A percentile compares a stretch with the other conserved stretches of the same genome.
Conservation (phyloP, 75 land plant species). For the Pinus albicaulis region DNA sequence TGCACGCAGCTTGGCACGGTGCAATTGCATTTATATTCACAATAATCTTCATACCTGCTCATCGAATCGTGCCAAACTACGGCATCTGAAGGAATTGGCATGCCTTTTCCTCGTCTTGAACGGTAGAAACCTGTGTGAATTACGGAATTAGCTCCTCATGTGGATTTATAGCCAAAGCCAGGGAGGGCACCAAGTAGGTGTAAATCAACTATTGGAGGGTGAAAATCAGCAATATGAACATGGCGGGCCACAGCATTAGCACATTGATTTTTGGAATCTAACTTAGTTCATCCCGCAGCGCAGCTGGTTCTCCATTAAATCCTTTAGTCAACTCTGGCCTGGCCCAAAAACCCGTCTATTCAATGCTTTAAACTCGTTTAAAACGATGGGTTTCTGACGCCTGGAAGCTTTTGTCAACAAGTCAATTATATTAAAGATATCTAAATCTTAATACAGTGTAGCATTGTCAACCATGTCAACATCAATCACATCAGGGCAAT, state of each 20-base stretch:
- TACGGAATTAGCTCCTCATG: background rate
- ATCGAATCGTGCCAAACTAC: slow-evolving; percentile 8
- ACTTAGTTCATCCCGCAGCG: background rate
- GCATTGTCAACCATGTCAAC: too few relatives aligned
- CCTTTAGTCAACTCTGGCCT: background rate
- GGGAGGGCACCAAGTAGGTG: background rate
- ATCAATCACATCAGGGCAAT: too few relatives aligned
- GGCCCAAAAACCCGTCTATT: background rate
- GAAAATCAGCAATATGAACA: background rate
- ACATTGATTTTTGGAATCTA: background rate
- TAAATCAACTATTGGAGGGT: background rate
- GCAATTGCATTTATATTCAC: background rate
- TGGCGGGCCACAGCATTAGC: slow-evolving; percentile 6
- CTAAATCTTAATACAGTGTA: too few relatives aligned
- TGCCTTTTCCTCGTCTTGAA: background rate
- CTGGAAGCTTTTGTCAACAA: too few relatives aligned
- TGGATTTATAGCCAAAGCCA: background rate
- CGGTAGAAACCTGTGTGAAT: background rate
- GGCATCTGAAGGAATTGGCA: slow-evolving; percentile 6
- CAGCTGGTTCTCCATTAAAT: background rate
- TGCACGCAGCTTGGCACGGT: slow-evolving; percentile 14
- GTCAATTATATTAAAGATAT: too few relatives aligned
- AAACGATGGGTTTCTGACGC: background rate
- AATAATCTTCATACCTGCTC: background rate
- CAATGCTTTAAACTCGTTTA: background rate